Base-by-base conservation (phyloP, 139 green algal genomes). In the Medakamo hakoo region DNA sequence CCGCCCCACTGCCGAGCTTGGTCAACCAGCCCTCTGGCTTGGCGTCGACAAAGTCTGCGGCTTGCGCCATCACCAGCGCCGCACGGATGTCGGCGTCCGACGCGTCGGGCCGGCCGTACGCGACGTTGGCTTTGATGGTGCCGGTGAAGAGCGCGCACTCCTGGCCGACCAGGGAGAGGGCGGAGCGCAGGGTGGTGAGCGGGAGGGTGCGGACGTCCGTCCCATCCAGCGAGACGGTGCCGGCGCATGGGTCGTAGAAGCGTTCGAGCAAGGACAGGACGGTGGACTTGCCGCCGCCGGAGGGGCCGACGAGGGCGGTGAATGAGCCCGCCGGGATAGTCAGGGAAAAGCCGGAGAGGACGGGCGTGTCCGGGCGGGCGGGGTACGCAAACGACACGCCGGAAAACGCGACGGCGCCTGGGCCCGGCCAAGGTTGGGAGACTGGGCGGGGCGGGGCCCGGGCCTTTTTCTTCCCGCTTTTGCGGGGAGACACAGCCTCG, bases 221-320 rank as follows among this genome's bases (percentile, higher is more conserved):
- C 21, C 71, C 63, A 4, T 58, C 74, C 62, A 86, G 67, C 27
- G 28, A 65, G 57, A 86, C 71, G 25, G n/a, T 28, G 3, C 80
- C 78, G 1, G 30, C 32, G 18, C 75, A 60, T 0, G 73, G 74
- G 27, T 69, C 32, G 64, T 88, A 86, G 55, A 88, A 79, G 24
- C 80, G 69, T 1, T 84, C 82, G 24, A 95, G 66, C 30, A 94
- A 74, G 4, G 79, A 71, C 3, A 80, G 85, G 4, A 95, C 66
- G 0, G 86, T 93, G 28, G 67, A 81, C 75, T 95, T 95, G 63
- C 88, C 88, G 23, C 83, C 76, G 2, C 88, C 88, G 30, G 72
- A 85, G n/a, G 78, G 78, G 2, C 88, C 88, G 30, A 95, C 86
- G 20, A 95, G 63, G 4, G 88, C 88, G 1, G 85, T 93, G 20